phyloP scores from a whole-genome alignment of 805 yeast genomes.

The Metschnikowia koreensis region DNA sequence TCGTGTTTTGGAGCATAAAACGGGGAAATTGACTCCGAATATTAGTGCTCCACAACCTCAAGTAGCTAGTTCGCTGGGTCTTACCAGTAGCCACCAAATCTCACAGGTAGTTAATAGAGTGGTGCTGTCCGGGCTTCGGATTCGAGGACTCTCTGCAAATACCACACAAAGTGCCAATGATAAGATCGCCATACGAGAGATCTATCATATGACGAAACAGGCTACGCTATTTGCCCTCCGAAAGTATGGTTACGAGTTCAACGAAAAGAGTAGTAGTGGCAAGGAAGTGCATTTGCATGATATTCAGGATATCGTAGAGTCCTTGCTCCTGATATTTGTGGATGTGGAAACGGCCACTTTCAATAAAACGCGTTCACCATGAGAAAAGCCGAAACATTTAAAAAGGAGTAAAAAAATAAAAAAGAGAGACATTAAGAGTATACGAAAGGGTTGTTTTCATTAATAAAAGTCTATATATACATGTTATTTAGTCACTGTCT shows the following conservation, averaged over 20 bases:
- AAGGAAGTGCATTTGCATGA: conserved; percentile 26
- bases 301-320: conserved; percentile 41
- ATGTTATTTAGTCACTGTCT: not conserved
- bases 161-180: conserved; percentile 27
- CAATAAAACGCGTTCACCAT: not conserved
- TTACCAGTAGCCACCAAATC: conserved; percentile 30
- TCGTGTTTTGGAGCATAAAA: conserved; percentile 31
- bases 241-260: conserved; percentile 33
- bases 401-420: not conserved
- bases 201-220: conserved; percentile 41
- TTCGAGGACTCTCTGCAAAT: conserved; percentile 35
- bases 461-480: conserved; percentile 1
- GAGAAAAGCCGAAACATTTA: too few species aligned
- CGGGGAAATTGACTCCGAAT: conserved; percentile 16
- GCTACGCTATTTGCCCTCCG: conserved; percentile 39
- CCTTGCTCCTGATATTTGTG: conserved; percentile 34
- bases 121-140: conserved; percentile 40
- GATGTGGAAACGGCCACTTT: conserved; percentile 26
- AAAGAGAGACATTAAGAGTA: too few species aligned
- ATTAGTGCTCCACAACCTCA: conserved; percentile 7
- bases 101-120: conserved; percentile 33
- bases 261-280: conserved; percentile 5
- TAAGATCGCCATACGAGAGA: conserved; percentile 36
- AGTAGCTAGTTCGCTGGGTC: conserved; percentile 14
- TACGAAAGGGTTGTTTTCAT: not conserved